Conservation (phyloP, 495 filamentous ascomycete species). For the Cudoniella acicularis region DNA sequence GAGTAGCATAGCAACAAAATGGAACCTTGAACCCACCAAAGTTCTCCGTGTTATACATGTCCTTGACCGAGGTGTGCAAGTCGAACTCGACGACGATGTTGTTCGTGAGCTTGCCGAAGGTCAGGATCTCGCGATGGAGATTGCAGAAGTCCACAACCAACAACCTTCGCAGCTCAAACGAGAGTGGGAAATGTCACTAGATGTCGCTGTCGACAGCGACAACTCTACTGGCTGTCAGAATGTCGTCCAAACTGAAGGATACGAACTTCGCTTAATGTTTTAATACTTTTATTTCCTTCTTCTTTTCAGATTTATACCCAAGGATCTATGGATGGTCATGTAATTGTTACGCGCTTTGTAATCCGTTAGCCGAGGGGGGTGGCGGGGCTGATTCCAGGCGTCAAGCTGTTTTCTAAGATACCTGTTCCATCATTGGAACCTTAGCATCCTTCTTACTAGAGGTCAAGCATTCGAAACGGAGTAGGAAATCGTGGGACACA, state of each 20-base stretch:
- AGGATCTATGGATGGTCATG: slow-evolving; percentile 19
- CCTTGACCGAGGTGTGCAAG: slow-evolving; percentile 66
- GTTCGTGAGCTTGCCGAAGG: slow-evolving; percentile 84
- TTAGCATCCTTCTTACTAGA: slow-evolving; percentile 10
- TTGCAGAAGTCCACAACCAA: slow-evolving; percentile 35
- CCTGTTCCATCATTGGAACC: slow-evolving; percentile 21
- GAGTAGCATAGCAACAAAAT: slow-evolving; percentile 67
- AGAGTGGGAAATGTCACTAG: slow-evolving; percentile 50
- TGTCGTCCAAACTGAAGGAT: slow-evolving; percentile 32
- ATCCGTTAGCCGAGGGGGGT: slow-evolving; percentile 11
- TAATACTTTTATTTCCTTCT: slow-evolving; percentile 28
- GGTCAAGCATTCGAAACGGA: slow-evolving; percentile 14
- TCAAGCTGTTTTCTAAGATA: slow-evolving; percentile 23
- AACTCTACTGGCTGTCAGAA: slow-evolving; percentile 33
- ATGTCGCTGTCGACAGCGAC: slow-evolving; percentile 39
- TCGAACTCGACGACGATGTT: slow-evolving; percentile 89
- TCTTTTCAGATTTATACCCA: slow-evolving; percentile 19
- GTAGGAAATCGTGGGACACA: neutral
- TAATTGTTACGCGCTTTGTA: slow-evolving; percentile 21
- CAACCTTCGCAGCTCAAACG: slow-evolving; percentile 31
- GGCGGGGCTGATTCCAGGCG: slow-evolving; percentile 18
- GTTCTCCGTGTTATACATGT: slow-evolving; percentile 69
- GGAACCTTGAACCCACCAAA: slow-evolving; percentile 64
- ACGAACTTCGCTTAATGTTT: slow-evolving; percentile 47
- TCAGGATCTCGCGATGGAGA: slow-evolving; percentile 72